phyloP scores from a whole-genome alignment of 1,284 basidiomycete genomes.

The Cutaneotrichosporon mucoides region DNA sequence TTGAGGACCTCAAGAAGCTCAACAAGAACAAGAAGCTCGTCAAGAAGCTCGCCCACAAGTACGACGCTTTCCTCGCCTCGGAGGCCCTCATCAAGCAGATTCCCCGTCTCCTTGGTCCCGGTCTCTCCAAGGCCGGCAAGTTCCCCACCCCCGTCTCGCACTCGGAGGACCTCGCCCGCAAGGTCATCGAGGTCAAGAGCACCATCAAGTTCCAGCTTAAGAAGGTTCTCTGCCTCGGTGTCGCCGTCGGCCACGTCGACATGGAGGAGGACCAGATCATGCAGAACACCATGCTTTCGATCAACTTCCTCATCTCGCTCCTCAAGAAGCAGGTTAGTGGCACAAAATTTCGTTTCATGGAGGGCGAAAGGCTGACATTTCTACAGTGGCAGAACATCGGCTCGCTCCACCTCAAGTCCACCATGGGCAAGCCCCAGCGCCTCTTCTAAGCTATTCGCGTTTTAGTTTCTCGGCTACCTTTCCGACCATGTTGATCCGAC shows the following conservation, averaged over 20 bases:
- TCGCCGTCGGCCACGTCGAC: constrained; percentile 94
- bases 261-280: constrained; percentile 98
- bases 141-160: constrained; percentile 98
- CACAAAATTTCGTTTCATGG: too few species aligned
- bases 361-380: neutral
- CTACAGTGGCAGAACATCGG: constrained; percentile 92
- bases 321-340: constrained; percentile 78
- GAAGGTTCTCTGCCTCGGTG: constrained; percentile 99
- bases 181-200: constrained; percentile 92
- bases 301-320: constrained; percentile 99
- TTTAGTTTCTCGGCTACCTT: constrained; percentile 2
- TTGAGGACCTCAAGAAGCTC: constrained; percentile 97
- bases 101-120: constrained; percentile 97
- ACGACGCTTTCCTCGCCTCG: constrained; percentile 98
- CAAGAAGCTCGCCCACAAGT: constrained; percentile 99
- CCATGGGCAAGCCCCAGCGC: constrained; percentile 98
- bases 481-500: neutral
- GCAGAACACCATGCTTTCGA: constrained; percentile 95
- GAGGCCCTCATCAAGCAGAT: constrained; percentile 99
- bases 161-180: constrained; percentile 84
- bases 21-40: constrained; percentile 97
- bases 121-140: constrained; percentile 99
- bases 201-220: constrained; percentile 99
- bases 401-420: constrained; percentile 96
- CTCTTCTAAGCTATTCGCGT: constrained; percentile 63